A percentile compares a stretch with the other conserved stretches of the same genome.
Evolutionary conservation across 2,329 filamentous ascomycete species (phyloP).

Genomic region (Daldinia eschscholtzii): DNA sequence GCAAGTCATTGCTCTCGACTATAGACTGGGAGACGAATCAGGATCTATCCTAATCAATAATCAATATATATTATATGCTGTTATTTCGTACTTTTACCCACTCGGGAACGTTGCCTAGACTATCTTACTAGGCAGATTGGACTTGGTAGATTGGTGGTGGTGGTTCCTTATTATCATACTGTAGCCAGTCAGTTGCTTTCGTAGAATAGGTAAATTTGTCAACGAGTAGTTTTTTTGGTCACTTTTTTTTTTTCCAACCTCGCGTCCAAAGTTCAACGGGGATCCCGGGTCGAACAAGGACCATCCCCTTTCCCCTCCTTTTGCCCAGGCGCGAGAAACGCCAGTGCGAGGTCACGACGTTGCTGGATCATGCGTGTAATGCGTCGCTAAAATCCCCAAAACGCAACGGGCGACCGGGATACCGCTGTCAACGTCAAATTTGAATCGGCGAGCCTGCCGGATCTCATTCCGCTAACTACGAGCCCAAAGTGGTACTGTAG

Average conservation of each 20-base stretch:
- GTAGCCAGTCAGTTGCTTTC: too few relatives aligned
- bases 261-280: constrained; percentile 15
- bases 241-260: not conserved
- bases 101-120: not conserved
- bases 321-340: constrained; percentile 29
- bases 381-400: constrained; percentile 38
- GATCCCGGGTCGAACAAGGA: constrained; percentile 29
- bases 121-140: too few relatives aligned
- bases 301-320: constrained; percentile 13
- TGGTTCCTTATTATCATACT: too few relatives aligned
- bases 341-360: constrained; percentile 38
- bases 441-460: constrained; percentile 29
- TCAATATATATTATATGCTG: not conserved
- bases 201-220: constrained; percentile 9
- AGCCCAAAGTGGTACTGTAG: constrained; percentile 28
- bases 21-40: not conserved
- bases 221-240: not conserved
- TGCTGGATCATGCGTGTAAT: constrained; percentile 40
- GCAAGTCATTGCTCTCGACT: not conserved
- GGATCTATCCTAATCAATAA: not conserved
- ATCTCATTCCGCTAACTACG: constrained; percentile 36
- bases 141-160: too few relatives aligned
- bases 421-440: constrained; percentile 47
- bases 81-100: not conserved
- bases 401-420: constrained; percentile 43